Conservation (phyloP, 2,329 filamentous ascomycete species). For the Ophiosphaerella herpotricha region DNA sequence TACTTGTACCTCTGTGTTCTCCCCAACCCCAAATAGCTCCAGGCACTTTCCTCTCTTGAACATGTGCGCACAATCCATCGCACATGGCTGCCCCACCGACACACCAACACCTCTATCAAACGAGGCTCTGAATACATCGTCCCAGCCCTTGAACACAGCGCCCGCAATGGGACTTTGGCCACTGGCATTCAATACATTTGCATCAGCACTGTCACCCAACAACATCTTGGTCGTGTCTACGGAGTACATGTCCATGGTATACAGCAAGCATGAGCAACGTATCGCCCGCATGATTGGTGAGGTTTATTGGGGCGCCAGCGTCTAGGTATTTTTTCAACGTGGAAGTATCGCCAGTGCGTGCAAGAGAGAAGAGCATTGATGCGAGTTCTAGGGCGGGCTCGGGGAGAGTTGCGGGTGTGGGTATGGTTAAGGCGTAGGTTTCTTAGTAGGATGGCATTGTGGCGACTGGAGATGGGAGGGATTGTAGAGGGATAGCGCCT, state of each 20-base stretch:
- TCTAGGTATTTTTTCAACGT: conserved; percentile 67
- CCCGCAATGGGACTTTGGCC: conserved; percentile 73
- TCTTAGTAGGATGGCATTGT: conserved; percentile 21
- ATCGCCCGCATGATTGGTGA: conserved; percentile 75
- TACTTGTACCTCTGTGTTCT: conserved; percentile 12
- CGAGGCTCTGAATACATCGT: conserved; percentile 63
- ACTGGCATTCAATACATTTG: conserved; percentile 69
- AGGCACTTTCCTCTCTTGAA: conserved; percentile 46
- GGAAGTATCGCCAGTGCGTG: conserved; percentile 62
- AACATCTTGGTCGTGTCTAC: conserved; percentile 64
- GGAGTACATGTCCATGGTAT: conserved; percentile 72
- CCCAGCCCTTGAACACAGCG: conserved; percentile 73
- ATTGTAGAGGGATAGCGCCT: too few relatives aligned
- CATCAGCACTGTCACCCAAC: conserved; percentile 66
- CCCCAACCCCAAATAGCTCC: conserved; percentile 34
- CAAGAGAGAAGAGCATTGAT: conserved; percentile 68
- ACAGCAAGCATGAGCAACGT: conserved; percentile 75
- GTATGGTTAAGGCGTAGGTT: conserved; percentile 10
- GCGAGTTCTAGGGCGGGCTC: conserved; percentile 70
- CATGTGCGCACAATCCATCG: too few relatives aligned
- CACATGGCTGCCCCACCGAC: conserved; percentile 53
- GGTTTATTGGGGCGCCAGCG: conserved; percentile 68
- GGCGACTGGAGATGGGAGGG: too few relatives aligned
- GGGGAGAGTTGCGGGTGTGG: conserved; percentile 50
- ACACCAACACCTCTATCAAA: conserved; percentile 51